phyloP scores from a whole-genome alignment of 2,329 filamentous ascomycete genomes.

The Chrysoporthe austroafricana region DNA sequence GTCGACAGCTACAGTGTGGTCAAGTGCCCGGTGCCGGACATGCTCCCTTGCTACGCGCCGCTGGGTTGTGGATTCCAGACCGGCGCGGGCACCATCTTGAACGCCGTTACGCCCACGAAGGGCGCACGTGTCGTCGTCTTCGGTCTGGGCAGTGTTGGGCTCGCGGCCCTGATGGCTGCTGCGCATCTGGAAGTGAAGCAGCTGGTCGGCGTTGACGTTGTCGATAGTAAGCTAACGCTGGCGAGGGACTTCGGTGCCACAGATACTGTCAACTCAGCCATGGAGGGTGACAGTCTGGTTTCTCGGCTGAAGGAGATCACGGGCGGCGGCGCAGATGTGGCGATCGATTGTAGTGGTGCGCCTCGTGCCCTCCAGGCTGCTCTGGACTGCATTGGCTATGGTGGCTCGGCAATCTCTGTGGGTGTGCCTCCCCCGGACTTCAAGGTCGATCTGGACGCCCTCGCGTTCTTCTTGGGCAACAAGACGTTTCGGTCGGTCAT shows the following conservation, averaged over 20 bases:
- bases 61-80: constrained; percentile 49
- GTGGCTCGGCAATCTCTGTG: constrained; percentile 40
- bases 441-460: constrained; percentile 36
- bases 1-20: constrained; percentile 34
- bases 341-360: constrained; percentile 40
- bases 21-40: constrained; percentile 32
- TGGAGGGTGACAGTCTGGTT: constrained; percentile 34
- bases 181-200: constrained; percentile 35
- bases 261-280: constrained; percentile 41
- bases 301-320: constrained; percentile 36
- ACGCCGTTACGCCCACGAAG: constrained; percentile 37
- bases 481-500: constrained; percentile 40
- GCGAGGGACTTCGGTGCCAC: constrained; percentile 51
- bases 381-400: constrained; percentile 36
- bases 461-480: constrained; percentile 34
- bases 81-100: constrained; percentile 46
- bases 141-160: constrained; percentile 46
- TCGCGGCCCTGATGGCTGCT: constrained; percentile 45
- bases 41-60: constrained; percentile 41
- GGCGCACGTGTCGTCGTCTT: constrained; percentile 41
- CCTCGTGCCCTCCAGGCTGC: constrained; percentile 36
- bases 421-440: constrained; percentile 36
- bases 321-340: constrained; percentile 35
- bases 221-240: constrained; percentile 45
- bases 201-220: constrained; percentile 52